Base-by-base conservation (phyloP, 441 rosid species). In the Erodium chrysanthum region DNA sequence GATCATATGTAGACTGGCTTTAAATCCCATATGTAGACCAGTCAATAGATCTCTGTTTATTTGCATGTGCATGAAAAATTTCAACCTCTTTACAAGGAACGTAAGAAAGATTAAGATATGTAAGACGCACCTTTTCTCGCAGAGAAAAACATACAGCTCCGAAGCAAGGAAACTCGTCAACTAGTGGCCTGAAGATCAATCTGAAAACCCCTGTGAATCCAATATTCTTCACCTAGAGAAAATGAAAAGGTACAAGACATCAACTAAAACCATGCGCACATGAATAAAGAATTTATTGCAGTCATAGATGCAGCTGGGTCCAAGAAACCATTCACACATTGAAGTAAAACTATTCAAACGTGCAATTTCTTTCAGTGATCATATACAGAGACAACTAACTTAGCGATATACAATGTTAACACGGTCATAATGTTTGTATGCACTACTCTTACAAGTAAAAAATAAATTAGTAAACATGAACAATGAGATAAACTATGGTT, bases 131-230 rank as follows among this genome's bases (percentile, higher is more conserved):
- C 92, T 88, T 91, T 74, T 91, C 75, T 78, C 92, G 88, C 65
- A 91, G 81, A 68, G 99, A 95, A 81, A 82, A 91, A 75, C 85
- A 81, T 69, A 95, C 84, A 76, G 99, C 99, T 82, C 96, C 98
- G 79, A 95, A 95, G 77, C 99, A 86, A 66, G 99, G 99, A 70
- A 95, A 82, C 66, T 95, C 98, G 20, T 84, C 88, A 77, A 92
- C 98, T 40, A 92, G 79, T 61, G 99, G 99, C 81, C 83, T 92
- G 81, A 95, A 92, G 73, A 95, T 88, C 76, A 95, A 88, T 85
- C 98, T 90, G 86, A 94, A 94, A 80, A 94, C 92, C 83, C 99
- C 97, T 68, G 97, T 85, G 81, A 89, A 94, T 77, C 85, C 96
- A 82, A 90, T 82, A 77, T 91, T 79, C 82, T 91, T 91, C 73